Base-by-base conservation (phyloP, 306 rosid species). In the Pachyrhizus erosus region DNA sequence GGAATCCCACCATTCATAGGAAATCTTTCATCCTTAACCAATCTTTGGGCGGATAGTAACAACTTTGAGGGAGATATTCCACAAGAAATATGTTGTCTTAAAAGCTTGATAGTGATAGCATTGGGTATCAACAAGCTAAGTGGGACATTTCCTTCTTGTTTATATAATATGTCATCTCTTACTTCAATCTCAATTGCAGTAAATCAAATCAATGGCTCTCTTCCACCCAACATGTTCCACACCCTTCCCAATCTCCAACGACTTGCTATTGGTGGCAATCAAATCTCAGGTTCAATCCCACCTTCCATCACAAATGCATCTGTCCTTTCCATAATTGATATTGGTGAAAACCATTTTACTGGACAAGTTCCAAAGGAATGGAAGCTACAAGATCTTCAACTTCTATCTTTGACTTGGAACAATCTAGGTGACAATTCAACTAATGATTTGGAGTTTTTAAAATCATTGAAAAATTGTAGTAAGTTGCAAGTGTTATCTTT, bases 271-370 rank as follows among this genome's bases (percentile, higher is more conserved):
- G n/a, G n/a, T n/a, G n/a, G 18, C 0, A 81, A 86, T 54, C 5
- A 54, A 61, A 42, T 87, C 65, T 84, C 81, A 0, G 87, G 88
- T 5, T 6, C 26, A n/a, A 86, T 89, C 33, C 93, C 86, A 3
- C 2, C 34, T 21, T 81, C 49, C 15, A 43, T 43, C 49, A 10
- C 49, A 43, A 86, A 89, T 79, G 87, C 89, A 13, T 77, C 86
- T 43, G 2, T 43, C 31, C 31, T 27, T 27, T 27, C 31, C 1
- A 3, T 27, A 3, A 27, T 27, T n/a, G n/a, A n/a, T n/a, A n/a
- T n/a, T n/a, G n/a, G n/a, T n/a, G n/a, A n/a, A n/a, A 27, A 27
- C 31, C 31, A 5, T 7, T 2, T 86, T 0, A 27, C 6, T 0
- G 86, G 89, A 4, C 24, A 29, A 52, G 52, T 81, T 81, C 86